Base-by-base conservation (phyloP, 176 grass and related monocot species). In the Poa pratensis region DNA sequence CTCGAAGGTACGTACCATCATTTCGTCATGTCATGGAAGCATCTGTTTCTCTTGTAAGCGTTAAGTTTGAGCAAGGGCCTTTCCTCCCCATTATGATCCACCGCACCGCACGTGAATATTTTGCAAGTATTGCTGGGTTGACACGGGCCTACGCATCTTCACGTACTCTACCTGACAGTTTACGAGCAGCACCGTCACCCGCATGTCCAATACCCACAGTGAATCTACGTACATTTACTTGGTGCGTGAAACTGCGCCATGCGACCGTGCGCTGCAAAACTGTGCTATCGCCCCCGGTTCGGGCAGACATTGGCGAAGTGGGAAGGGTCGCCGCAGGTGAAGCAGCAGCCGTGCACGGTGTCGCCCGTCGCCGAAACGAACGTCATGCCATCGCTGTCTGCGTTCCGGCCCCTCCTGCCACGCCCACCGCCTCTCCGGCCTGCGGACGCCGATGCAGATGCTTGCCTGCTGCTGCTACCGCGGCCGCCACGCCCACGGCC, bases 291-390 rank as follows among this genome's bases (percentile, higher is more conserved):
- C 74, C 83, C 81, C n/a, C 89, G 81, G 78, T 92, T 90, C 0
- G 93, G 93, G 87, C 96, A 99, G 23, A 66, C 84, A 58, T 92
- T 99, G 50, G 91, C 96, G 55, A 94, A 99, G 87, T 99, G 93
- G 18, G 93, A 88, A 73, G 93, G 93, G 55, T 99, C 91, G 22
- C 96, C 93, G 60, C 96, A 99, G 55, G 65, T 60, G 80, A 90
- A 98, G 77, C 96, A 96, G 87, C 82, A 65, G 62, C 90, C 84
- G 30, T 80, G 68, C 60, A 90, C 85, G 19, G 88, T 80, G 42
- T 98, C 93, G 40, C 93, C 96, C 14, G 90, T 96, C 39, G 93
- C 96, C 12, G 96, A 94, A 32, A 99, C 90, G 81, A 99, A 96
- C 82, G 85, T 89, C 67, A 79, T 68, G 86, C 86, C 80, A 5